Base-by-base conservation (phyloP, 177 flowering plant species). In the Vitis hybrid region DNA sequence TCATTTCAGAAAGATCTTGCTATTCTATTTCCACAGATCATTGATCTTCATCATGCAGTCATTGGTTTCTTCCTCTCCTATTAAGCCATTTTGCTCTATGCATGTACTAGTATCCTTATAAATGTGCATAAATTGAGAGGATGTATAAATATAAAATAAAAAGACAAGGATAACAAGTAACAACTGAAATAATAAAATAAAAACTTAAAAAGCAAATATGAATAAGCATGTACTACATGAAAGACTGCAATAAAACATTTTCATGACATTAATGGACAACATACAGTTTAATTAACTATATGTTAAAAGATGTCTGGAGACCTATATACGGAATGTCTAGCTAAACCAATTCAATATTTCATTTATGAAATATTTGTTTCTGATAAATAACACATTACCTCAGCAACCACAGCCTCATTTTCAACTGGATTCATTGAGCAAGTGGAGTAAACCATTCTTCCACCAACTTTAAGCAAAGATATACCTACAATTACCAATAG, bases 341-440 rank as follows among this genome's bases (percentile, higher is more conserved):
- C 29, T n/a, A 61, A 18, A 65, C 26, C 14, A 49, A 48, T 12
- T 13, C 13, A n/a, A 13, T 2, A 19, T 14, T 18, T 26, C n/a
- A 6, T 51, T 45, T n/a, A 7, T n/a, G 18, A 31, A n/a, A 66
- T 15, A 8, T 31, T 31, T 5, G 6, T 52, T n/a, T 12, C 26
- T 12, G 15, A n/a, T 10, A 6, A 22, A 19, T 8, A 48, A 57
- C 9, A 26, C 34, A 62, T 73, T 85, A 96, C 99, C 98, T 96
- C 99, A 54, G 97, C 90, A 78, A 96, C 93, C 39, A 96, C 99
- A 76, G 99, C 99, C 77, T 96, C 99, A 83, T 96, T 86, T 81
- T 96, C 99, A 57, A 96, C 83, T 66, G 99, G 98, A 83, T 96
- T 96, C 98, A 96, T 93, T 12, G 99, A 91, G 82, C 99, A 96